Conservation (phyloP, 2,329 filamentous ascomycete species). For the Cordyceps cateniannulata region DNA sequence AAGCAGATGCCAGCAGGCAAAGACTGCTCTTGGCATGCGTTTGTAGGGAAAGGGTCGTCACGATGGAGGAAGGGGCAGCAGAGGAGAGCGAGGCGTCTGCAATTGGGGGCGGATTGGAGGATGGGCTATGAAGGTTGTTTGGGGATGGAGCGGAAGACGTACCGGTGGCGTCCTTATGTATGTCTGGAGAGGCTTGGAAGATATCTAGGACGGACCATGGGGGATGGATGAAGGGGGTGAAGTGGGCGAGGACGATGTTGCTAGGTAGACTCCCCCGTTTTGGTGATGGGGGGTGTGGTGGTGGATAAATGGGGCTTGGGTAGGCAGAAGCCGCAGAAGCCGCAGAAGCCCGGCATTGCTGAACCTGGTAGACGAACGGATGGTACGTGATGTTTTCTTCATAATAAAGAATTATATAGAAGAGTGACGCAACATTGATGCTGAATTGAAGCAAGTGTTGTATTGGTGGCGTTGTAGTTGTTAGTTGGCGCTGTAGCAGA, state of each 20-base stretch:
- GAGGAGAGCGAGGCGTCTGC: not conserved
- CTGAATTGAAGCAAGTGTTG: not conserved
- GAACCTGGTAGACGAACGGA: not conserved
- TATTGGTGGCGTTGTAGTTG: too few species aligned
- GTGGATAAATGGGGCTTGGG: not conserved
- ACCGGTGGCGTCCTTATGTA: constrained; percentile 4
- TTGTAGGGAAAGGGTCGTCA: not conserved
- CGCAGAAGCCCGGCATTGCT: not conserved
- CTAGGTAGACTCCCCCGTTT: not conserved
- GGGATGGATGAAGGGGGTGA: not conserved
- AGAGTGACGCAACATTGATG: not conserved
- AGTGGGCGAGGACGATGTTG: not conserved
- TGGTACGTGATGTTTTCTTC: too few species aligned
- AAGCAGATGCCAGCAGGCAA: not conserved
- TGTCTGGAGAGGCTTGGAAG: not conserved
- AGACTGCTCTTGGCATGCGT: not conserved
- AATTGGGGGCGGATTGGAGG: not conserved
- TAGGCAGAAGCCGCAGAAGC: not conserved
- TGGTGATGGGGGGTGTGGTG: not conserved
- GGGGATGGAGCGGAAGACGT: not conserved
- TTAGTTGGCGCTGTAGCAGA: not conserved
- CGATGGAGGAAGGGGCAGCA: not conserved
- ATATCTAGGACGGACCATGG: not conserved
- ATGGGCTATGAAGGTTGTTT: not conserved
- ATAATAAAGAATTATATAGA: not conserved